Conservation (phyloP, 495 filamentous ascomycete species). For the Glarea lozoyensis region DNA sequence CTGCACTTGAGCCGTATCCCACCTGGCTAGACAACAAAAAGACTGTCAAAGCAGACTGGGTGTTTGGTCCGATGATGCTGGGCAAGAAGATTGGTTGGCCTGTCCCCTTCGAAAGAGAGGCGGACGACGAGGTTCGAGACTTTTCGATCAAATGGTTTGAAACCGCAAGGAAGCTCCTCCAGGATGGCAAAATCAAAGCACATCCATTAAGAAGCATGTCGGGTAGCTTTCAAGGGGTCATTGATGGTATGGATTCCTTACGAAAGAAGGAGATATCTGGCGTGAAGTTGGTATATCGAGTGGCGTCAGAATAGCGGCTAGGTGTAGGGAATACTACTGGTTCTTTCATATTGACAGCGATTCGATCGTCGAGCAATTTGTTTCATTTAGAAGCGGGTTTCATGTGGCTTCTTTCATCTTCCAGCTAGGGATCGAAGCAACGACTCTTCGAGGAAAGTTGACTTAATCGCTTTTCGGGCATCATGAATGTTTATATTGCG, state of each 20-base stretch:
- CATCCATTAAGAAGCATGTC: background rate
- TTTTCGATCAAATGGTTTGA: background rate
- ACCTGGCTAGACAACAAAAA: conserved; percentile 14
- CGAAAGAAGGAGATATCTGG: conserved; percentile 4
- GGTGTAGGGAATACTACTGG: too few species aligned
- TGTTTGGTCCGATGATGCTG: conserved; percentile 24
- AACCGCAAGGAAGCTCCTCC: background rate
- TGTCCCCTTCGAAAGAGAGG: background rate
- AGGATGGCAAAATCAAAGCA: background rate
- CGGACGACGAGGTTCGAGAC: background rate
- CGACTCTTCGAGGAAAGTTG: too few species aligned
- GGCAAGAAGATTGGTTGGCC: conserved; percentile 17
- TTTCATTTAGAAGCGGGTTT: too few species aligned
- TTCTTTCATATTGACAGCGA: too few species aligned
- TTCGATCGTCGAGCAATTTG: too few species aligned
- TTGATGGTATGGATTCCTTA: conserved; percentile 6
- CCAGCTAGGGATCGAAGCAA: too few species aligned
- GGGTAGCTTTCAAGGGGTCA: background rate
- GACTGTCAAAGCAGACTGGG: conserved; percentile 21
- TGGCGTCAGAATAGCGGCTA: too few species aligned
- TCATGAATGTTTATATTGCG: too few species aligned
- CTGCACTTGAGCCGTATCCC: conserved; percentile 19
- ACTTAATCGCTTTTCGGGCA: too few species aligned
- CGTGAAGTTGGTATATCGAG: conserved; percentile 8
- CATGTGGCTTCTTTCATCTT: too few species aligned